These are phyloP conservation scores for Styphnolobium japonicum DNA, from an alignment of 306 rosid species.

Conservation along the genomic window DNA sequence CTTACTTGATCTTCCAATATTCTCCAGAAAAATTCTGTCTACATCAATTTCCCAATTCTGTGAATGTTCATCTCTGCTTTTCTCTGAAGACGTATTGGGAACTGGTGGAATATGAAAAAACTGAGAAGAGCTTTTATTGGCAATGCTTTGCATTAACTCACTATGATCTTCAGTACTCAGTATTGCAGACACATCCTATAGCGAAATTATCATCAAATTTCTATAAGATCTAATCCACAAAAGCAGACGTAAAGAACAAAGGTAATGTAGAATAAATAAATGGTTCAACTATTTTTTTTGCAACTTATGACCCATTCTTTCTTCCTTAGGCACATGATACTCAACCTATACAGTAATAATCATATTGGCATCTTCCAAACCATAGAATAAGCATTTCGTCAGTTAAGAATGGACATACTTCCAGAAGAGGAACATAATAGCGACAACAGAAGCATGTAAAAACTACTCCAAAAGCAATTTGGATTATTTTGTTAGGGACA, in stretches of 20 bases:
- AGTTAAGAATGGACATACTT: not conserved
- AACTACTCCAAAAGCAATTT: not conserved
- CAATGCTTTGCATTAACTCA: slow-evolving; percentile 67
- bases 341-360: not conserved
- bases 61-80: slow-evolving; percentile 37
- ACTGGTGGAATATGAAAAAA: slow-evolving; percentile 74
- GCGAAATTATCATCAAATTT: slow-evolving; percentile 30
- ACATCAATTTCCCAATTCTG: slow-evolving; percentile 39
- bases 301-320: not conserved
- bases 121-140: slow-evolving; percentile 66
- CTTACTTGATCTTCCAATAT: slow-evolving; percentile 52
- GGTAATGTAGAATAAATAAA: slow-evolving; percentile 5
- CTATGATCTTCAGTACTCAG: slow-evolving; percentile 84
- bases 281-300: not conserved
- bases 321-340: not conserved
- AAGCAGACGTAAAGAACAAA: slow-evolving; percentile 11
- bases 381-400: not conserved
- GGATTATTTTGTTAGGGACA: not conserved
- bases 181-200: slow-evolving; percentile 75
- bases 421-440: not conserved
- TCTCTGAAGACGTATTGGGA: slow-evolving; percentile 43
- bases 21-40: slow-evolving; percentile 37
- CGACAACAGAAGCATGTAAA: slow-evolving; percentile 1
- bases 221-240: slow-evolving; percentile 11
- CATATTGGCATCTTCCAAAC: not conserved